Evolutionary conservation across 805 yeast genomes (phyloP).

Genomic region (Saccharomycopsis amapae): DNA sequence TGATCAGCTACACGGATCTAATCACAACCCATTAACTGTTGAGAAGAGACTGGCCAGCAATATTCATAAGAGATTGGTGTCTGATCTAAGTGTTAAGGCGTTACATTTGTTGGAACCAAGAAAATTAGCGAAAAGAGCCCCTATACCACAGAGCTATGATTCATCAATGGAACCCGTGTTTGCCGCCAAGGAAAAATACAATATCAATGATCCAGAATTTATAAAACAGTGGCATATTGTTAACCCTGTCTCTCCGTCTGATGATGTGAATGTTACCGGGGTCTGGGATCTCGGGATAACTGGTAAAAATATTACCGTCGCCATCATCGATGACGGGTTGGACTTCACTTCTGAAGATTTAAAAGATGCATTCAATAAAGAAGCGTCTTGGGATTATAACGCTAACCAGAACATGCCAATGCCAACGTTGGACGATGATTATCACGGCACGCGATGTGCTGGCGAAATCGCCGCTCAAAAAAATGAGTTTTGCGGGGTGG

Average conservation of each 20-base stretch:
- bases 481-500: constrained; percentile 85
- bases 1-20: constrained; percentile 13
- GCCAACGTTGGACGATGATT: constrained; percentile 75
- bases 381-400: constrained; percentile 94
- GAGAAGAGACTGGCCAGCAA: constrained; percentile 12
- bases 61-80: constrained; percentile 22
- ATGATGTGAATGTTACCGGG: constrained; percentile 81
- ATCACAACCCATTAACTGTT: no score
- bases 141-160: constrained; percentile 35
- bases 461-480: constrained; percentile 92
- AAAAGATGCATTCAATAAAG: constrained; percentile 53
- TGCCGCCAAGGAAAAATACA: constrained; percentile 44
- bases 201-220: constrained; percentile 80
- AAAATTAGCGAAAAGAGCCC: constrained; percentile 47
- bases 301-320: constrained; percentile 77
- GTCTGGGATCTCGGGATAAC: constrained; percentile 79
- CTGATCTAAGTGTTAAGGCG: constrained; percentile 32
- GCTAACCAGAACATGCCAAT: constrained; percentile 66
- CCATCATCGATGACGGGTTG: constrained; percentile 90
- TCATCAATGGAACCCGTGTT: constrained; percentile 43
- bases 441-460: constrained; percentile 96
- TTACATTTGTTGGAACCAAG: constrained; percentile 51
- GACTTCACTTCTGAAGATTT: constrained; percentile 78
- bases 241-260: constrained; percentile 63
- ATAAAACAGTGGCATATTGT: constrained; percentile 86